Percentiles rank a stretch among this genome's conserved stretches.
Evolutionary conservation across 345 rosid genomes (phyloP).

Genomic region (Capsella bursapastoris): DNA sequence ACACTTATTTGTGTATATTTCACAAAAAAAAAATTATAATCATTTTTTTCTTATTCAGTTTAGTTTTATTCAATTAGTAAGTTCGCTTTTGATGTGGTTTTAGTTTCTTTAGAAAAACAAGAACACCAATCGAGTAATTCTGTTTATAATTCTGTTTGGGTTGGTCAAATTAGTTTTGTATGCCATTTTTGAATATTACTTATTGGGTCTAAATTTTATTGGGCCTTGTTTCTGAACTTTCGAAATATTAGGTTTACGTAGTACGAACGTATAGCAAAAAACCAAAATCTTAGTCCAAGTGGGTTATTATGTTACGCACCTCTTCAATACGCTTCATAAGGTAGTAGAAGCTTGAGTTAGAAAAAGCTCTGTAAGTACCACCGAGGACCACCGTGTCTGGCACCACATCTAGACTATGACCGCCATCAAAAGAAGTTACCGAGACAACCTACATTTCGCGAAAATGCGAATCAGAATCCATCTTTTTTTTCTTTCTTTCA

Average conservation of each 20-base stretch:
- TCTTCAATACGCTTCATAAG: slow-evolving; percentile 70
- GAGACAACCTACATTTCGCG: slow-evolving; percentile 65
- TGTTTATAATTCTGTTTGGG: background rate
- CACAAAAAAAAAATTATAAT: too few species aligned
- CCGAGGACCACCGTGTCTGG: slow-evolving; percentile 67
- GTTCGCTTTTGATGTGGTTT: too few species aligned
- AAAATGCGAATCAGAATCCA: background rate
- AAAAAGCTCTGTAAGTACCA: slow-evolving; percentile 86
- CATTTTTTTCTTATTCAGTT: too few species aligned
- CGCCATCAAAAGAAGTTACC: slow-evolving; percentile 75
- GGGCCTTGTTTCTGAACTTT: background rate
- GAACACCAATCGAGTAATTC: too few species aligned
- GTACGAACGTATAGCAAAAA: background rate
- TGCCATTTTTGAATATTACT: background rate
- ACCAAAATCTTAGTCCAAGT: background rate
- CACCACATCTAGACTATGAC: slow-evolving; percentile 49
- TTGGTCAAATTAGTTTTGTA: background rate
- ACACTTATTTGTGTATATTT: background rate
- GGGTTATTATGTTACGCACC: slow-evolving; percentile 45
- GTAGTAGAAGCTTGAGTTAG: slow-evolving; percentile 70
- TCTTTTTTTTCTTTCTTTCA: background rate
- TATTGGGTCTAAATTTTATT: background rate
- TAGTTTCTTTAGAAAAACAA: too few species aligned
- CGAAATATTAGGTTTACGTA: background rate
- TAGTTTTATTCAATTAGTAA: too few species aligned